A percentile compares a stretch with the other conserved stretches of the same genome.
Evolutionary conservation across 768 basidiomycete genomes (phyloP).

Genomic region (Rossbeevera mucosa): DNA sequence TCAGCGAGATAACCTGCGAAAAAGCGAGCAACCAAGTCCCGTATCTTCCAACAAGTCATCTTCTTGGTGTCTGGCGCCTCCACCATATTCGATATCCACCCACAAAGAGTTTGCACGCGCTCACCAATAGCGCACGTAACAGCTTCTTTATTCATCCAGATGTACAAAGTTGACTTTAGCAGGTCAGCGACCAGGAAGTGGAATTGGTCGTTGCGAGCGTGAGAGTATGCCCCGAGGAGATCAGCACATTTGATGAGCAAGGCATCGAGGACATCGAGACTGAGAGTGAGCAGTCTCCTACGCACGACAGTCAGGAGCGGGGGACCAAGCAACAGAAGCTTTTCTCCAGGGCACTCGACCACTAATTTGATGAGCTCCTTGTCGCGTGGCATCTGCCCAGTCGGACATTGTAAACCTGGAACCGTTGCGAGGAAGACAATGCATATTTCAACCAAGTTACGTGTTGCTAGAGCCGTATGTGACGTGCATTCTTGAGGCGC

Average conservation of each 20-base stretch:
- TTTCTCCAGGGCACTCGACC: slow-evolving; percentile 43
- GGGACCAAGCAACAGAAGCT: slow-evolving; percentile 56
- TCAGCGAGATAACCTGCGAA: slow-evolving; percentile 57
- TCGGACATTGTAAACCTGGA: slow-evolving; percentile 58
- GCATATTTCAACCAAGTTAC: slow-evolving; percentile 46
- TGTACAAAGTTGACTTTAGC: slow-evolving; percentile 56
- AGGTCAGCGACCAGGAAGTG: slow-evolving; percentile 55
- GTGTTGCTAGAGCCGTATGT: slow-evolving; percentile 25
- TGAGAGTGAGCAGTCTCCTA: slow-evolving; percentile 52
- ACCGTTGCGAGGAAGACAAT: slow-evolving; percentile 56
- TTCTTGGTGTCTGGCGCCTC: slow-evolving; percentile 31
- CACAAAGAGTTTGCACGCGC: slow-evolving; percentile 46
- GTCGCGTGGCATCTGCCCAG: slow-evolving; percentile 58
- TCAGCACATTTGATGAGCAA: slow-evolving; percentile 52
- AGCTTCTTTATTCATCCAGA: slow-evolving; percentile 46
- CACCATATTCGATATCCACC: slow-evolving; percentile 50
- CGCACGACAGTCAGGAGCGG: slow-evolving; percentile 53
- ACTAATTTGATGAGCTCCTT: slow-evolving; percentile 54
- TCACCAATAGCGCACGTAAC: slow-evolving; percentile 35
- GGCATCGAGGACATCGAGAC: slow-evolving; percentile 42
- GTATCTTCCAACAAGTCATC: slow-evolving; percentile 59
- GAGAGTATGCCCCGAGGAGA: slow-evolving; percentile 51
- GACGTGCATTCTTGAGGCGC: slow-evolving; percentile 28
- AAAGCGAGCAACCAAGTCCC: slow-evolving; percentile 62
- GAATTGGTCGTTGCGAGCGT: slow-evolving; percentile 48